Base-by-base conservation (phyloP, 306 rosid species). In the Prunus armeniaca region DNA sequence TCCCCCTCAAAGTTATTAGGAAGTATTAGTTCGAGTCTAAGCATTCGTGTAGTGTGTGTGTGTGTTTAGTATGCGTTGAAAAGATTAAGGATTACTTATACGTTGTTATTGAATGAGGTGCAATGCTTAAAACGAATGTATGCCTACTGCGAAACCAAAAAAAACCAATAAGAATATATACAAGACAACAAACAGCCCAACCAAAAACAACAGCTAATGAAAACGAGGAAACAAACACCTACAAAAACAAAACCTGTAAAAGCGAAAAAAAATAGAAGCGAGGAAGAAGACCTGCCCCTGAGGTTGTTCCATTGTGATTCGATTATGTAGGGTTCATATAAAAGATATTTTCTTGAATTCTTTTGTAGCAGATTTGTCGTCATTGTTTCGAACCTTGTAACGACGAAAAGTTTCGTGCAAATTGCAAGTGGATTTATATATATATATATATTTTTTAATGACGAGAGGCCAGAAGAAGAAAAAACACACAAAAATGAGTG, bases 21-120 rank as follows among this genome's bases (percentile, higher is more conserved):
- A 38, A 7, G 43, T 38, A 6, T 38, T 7, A 34, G 8, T 34
- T 5, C 2, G 7, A 34, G 8, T 1, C 41, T 34, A 34, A 34
- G 2, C 1, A 34, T 34, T 0, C 8, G 41, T 34, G 0, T 6
- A 34, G 8, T 5, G 8, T 6, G 1, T 5, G 1, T 5, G 0
- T 6, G 41, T 5, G 2, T 34, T 34, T 34, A 34, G 2, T 1
- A 34, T 34, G 0, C 1, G 8, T 34, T 34, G 41, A 34, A 32
- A 32, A 34, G 0, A 34, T 34, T 34, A 34, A 34, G 41, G 1
- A 34, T 34, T 34, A 34, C 41, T 34, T 34, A 34, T 34, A 34
- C 41, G 41, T 1, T 5, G 0, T 5, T 5, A 38, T 38, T 38
- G 7, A 38, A 6, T 38, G 9, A 38, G 0, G 43, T 7, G 43